Evolutionary conservation across 1,139 yeast genomes (phyloP).

Genomic region (Debaryomyces coudertii): DNA sequence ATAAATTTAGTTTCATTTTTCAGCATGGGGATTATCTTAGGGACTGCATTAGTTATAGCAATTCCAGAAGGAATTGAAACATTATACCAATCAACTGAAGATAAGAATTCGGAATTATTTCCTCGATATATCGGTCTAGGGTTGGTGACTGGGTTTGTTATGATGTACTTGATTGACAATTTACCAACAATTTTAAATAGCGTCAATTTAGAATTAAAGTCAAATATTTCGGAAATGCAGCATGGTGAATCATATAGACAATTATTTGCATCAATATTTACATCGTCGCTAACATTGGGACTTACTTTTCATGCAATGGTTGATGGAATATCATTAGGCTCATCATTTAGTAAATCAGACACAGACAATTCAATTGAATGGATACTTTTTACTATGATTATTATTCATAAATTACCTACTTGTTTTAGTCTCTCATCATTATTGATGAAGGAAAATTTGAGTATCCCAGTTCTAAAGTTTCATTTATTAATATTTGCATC

Average conservation of each 20-base stretch:
- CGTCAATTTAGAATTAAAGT: constrained; percentile 2
- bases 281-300: constrained; percentile 58
- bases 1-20: constrained; percentile 41
- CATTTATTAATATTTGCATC: constrained; percentile 52
- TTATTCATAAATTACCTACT: constrained; percentile 77
- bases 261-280: constrained; percentile 23
- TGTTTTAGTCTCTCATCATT: constrained; percentile 69
- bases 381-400: constrained; percentile 60
- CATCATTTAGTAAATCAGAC: constrained; percentile 47
- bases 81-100: constrained; percentile 32
- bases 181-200: constrained; percentile 7
- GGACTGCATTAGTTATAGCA: constrained; percentile 65
- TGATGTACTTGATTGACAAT: constrained; percentile 53
- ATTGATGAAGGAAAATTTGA: constrained; percentile 42
- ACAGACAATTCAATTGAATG: constrained; percentile 49
- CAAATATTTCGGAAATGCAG: neutral
- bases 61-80: constrained; percentile 72
- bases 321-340: constrained; percentile 78
- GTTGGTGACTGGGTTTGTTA: constrained; percentile 51
- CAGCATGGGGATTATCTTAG: constrained; percentile 65
- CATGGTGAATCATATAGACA: constrained; percentile 10
- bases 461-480: constrained; percentile 34
- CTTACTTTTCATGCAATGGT: constrained; percentile 67
- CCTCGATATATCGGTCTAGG: constrained; percentile 30
- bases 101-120: constrained; percentile 22